Evolutionary conservation across 2,329 filamentous ascomycete genomes (phyloP).

Genomic region (Periconia digitata): DNA sequence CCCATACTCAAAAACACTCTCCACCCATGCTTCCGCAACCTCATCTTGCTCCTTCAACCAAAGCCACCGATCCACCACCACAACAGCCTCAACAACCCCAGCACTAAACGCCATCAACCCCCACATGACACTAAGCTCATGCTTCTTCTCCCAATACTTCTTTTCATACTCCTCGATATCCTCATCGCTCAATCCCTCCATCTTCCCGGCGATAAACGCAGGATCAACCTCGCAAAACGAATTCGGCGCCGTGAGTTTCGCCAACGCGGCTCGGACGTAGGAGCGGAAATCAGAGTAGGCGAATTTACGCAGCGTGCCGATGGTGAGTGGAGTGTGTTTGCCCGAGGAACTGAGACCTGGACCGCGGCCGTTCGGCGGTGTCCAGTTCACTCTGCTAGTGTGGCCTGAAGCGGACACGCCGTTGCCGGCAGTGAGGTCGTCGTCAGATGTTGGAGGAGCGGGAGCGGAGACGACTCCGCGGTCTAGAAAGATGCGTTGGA

Average conservation of each 20-base stretch:
- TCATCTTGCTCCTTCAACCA: constrained; percentile 78
- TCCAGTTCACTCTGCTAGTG: constrained; percentile 37
- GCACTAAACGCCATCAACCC: constrained; percentile 95
- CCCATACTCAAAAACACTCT: constrained; percentile 86
- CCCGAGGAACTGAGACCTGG: constrained; percentile 42
- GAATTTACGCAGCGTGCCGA: constrained; percentile 79
- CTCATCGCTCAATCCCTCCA: constrained; percentile 70
- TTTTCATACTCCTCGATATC: constrained; percentile 72
- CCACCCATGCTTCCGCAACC: constrained; percentile 79
- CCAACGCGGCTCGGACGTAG: constrained; percentile 79
- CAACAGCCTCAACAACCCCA: constrained; percentile 81
- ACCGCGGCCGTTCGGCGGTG: constrained; percentile 52
- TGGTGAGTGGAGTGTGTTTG: constrained; percentile 77
- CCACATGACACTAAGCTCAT: constrained; percentile 87
- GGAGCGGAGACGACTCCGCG: constrained; percentile 70
- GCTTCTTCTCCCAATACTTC: constrained; percentile 66
- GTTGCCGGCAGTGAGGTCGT: constrained; percentile 40
- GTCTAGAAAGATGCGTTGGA: constrained; percentile 93
- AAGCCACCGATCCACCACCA: constrained; percentile 87
- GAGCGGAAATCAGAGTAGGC: constrained; percentile 74
- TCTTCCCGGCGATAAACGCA: constrained; percentile 62
- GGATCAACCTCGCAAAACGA: constrained; percentile 39
- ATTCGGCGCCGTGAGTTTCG: constrained; percentile 61
- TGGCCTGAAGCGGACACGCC: constrained; percentile 33
- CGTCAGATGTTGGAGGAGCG: constrained; percentile 43